A percentile compares a stretch with the other conserved stretches of the same genome.
These are phyloP conservation scores for Colletotrichum sp. DNA, from an alignment of 2,329 filamentous ascomycete genomes.

Conservation along the genomic window DNA sequence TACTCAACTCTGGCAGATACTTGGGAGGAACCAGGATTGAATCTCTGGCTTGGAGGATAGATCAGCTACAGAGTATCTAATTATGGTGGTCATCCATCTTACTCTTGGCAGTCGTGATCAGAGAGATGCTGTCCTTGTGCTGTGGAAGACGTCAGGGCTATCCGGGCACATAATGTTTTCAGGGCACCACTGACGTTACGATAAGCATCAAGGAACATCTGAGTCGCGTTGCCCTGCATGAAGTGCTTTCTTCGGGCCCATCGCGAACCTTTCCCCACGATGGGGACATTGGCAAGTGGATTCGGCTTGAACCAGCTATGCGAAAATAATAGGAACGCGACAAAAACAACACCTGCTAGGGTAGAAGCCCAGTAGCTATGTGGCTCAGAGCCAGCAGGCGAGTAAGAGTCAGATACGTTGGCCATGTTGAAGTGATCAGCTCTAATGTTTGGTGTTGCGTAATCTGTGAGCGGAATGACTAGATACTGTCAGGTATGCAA, in stretches of 20 bases:
- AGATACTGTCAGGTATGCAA: not conserved
- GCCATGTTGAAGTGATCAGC: not conserved
- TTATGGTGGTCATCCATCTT: not conserved
- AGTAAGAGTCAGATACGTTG: not conserved
- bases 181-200: not conserved
- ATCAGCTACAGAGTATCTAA: not conserved
- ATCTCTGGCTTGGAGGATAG: not conserved
- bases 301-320: not conserved
- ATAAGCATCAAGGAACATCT: not conserved
- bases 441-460: not conserved
- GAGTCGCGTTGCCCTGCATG: not conserved
- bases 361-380: not conserved
- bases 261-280: not conserved
- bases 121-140: not conserved
- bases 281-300: not conserved
- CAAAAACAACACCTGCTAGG: not conserved
- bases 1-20: not conserved
- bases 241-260: not conserved
- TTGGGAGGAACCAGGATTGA: not conserved
- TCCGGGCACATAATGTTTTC: accelerated
- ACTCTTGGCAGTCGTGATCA: not conserved
- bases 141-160: not conserved
- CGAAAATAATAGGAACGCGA: not conserved
- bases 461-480: not conserved
- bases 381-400: not conserved